These are phyloP conservation scores for Tribonema minus DNA, from an alignment of 108 stramenopile genomes.

Conservation along the genomic window DNA sequence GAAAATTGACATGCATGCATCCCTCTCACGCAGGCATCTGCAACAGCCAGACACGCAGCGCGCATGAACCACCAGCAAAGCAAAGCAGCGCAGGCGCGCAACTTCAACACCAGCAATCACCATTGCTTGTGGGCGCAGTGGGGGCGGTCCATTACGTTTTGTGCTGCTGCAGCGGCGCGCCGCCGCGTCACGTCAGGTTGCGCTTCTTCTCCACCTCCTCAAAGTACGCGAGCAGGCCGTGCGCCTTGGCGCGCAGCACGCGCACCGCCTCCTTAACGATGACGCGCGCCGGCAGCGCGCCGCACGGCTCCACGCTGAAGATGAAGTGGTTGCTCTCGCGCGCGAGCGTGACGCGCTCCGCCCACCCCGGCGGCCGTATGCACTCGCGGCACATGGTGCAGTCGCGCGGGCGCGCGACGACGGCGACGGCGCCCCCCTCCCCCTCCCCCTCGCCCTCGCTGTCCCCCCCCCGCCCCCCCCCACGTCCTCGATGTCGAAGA, in stretches of 20 bases:
- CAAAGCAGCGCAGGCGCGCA: neutral
- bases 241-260: neutral
- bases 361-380: conserved; percentile 71
- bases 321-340: conserved; percentile 90
- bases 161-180: neutral
- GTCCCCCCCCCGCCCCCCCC: conserved; percentile 17
- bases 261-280: neutral
- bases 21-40: too few relatives aligned
- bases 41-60: too few relatives aligned
- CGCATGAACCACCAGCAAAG: too few relatives aligned
- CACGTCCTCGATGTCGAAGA: conserved; percentile 61
- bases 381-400: conserved; percentile 96
- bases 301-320: conserved; percentile 88
- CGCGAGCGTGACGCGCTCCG: conserved; percentile 71
- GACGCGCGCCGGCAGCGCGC: conserved; percentile 60
- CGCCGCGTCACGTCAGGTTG: neutral
- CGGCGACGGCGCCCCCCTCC: conserved; percentile 37
- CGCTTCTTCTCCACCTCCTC: neutral
- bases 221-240: neutral
- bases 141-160: neutral
- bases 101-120: neutral
- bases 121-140: neutral
- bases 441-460: neutral
- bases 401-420: conserved; percentile 75
- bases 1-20: too few relatives aligned